Evolutionary conservation across 2,329 filamentous ascomycete species (phyloP), one percentile per base, ranked within the genome.

Genomic region (Venturia effusa): DNA sequence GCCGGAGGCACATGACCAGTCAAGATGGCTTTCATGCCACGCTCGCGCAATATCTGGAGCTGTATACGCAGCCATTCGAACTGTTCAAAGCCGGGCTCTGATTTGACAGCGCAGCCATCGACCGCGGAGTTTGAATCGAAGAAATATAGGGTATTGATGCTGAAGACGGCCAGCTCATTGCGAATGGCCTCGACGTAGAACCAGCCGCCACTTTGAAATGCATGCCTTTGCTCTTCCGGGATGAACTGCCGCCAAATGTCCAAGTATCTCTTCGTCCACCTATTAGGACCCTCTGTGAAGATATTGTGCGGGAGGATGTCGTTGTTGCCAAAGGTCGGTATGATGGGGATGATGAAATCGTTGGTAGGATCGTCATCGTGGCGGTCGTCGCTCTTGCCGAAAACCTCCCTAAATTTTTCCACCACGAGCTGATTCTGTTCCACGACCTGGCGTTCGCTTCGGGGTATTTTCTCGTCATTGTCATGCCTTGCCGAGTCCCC

Each of bases 251-350:
- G 77, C 94, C 94, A 99, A 27, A 97, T 84, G 27, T 88, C 81
- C 32, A 85, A 79, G 69, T 94, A 97, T 59, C 82, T 81, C 65
- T 83, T 83, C 0, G 96, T 89, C 87, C 93, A 96, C 67, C 83
- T 83, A 71, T 97, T 97, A 19, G 94, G 94, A 0, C 93, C 94
- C 0, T 84, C 81, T 51, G 85, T 80, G 73, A 99, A 86, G 71
- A 97, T 95, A 71, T 99, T 99, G 77, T 99, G 94, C 1, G 94
- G 94, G 66, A 97, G 84, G 65, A 99, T 92, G 71, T 99, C 94
- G 75, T 99, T 99, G 78, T 99, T 99, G 66, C 94, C 94, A 69
- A 97, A 87, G 0, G 88, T 97, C 0, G 94, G 92, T 24, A 99
- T 81, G 37, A 97, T 84, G 4, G 94, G 93, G 4, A 97, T 83